Base-by-base conservation (phyloP, 805 yeast species). In the Pichia exigua region DNA sequence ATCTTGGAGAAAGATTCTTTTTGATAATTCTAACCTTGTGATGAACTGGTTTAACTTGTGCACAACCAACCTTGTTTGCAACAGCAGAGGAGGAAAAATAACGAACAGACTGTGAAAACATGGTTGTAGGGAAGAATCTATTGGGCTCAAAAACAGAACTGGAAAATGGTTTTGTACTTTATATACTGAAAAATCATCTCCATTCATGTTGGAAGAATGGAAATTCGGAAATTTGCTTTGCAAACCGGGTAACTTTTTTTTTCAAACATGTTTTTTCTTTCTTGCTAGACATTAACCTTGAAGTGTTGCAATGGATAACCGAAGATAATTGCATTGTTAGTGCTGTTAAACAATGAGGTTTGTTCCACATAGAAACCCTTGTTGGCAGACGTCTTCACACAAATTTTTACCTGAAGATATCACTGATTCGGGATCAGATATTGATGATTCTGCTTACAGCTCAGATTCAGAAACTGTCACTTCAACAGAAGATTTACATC, bases 11-110 rank as follows among this genome's bases (percentile, higher is more conserved):
- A 47, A 92, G 76, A 50, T 79, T 78, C 40, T 81, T 71, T 67
- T 94, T 94, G 61, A 79, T 77, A 63, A 88, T 81, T 58, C 79
- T 81, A 44, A 92, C 87, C 54, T 80, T 76, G 69, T 94, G 99
- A 67, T 94, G 99, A 17, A 92, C 95, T 1, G 99, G 98, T 47
- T 85, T 79, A 39, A 88, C 91, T 48, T 87, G 77, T 41, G 95
- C 85, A 66, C 77, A 79, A 30, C 81, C 85, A 47, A 77, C 77
- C 65, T 71, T 77, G 52, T 69, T 69, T 40, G 62, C 69, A 48
- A 59, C 71, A 55, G 61, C 45, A 0, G 70, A 55, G 44, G 67
- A 56, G 22, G 72, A 65, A 53, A 68, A 70, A n/a, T 47, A n/a
- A 61, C 67, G 65, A 17, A 54, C 43, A 13, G 46, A 51, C 26